Percentiles rank a stretch among this genome's conserved stretches.
Conservation (phyloP, 805 yeast genomes). For the Starmerella bombicola region DNA sequence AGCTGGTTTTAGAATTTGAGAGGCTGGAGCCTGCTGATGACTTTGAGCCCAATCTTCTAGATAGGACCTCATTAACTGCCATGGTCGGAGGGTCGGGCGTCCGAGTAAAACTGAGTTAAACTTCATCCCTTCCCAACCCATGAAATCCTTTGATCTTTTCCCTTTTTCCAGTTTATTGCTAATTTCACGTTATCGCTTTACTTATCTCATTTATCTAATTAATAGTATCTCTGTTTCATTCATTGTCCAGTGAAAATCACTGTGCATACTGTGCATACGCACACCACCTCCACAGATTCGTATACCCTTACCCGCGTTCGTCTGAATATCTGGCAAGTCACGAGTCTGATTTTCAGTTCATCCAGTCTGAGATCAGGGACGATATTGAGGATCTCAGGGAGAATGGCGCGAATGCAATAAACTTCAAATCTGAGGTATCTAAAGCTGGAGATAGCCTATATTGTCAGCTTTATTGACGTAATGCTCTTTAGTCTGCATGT, state of each 20-base stretch:
- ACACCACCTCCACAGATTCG: too few species aligned
- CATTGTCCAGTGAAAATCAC: too few species aligned
- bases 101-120: slow-evolving; percentile 7
- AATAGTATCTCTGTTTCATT: too few species aligned
- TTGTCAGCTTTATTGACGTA: too few species aligned
- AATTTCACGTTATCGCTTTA: too few species aligned
- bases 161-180: too few species aligned
- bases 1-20: slow-evolving; percentile 29
- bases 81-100: slow-evolving; percentile 12
- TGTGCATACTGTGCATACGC: too few species aligned
- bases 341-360: slow-evolving; percentile 60
- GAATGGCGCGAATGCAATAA: slow-evolving; percentile 28
- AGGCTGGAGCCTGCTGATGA: slow-evolving; percentile 10
- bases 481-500: too few species aligned
- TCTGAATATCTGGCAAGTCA: slow-evolving; percentile 46
- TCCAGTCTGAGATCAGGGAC: slow-evolving; percentile 56
- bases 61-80: slow-evolving; percentile 9
- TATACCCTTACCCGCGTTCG: too few species aligned
- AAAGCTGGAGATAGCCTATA: slow-evolving; percentile 26
- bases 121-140: too few species aligned
- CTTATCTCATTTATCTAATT: too few species aligned
- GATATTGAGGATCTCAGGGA: slow-evolving; percentile 43
- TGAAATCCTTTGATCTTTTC: too few species aligned
- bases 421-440: slow-evolving; percentile 25
- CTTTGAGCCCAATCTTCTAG: slow-evolving; percentile 4